These are phyloP conservation scores for Conringia planisiliqua DNA, from an alignment of 345 rosid genomes.

Conservation along the genomic window DNA sequence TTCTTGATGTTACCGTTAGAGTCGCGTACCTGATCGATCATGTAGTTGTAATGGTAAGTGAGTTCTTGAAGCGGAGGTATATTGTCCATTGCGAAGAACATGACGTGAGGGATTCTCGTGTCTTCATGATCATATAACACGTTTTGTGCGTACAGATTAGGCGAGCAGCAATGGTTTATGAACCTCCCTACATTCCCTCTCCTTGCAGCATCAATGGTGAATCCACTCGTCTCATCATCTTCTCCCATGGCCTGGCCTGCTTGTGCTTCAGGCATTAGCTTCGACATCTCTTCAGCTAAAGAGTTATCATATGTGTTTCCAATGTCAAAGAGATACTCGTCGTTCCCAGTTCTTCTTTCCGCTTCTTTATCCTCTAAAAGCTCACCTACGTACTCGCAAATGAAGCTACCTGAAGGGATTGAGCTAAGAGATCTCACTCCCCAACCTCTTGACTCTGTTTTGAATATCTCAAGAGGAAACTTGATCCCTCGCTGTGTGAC, in stretches of 20 bases:
- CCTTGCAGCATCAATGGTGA: constrained; percentile 80
- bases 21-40: constrained; percentile 58
- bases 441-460: constrained; percentile 83
- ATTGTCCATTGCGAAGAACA: constrained; percentile 81
- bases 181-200: constrained; percentile 79
- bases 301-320: constrained; percentile 51
- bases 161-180: constrained; percentile 90
- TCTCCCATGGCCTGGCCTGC: constrained; percentile 11
- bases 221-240: constrained; percentile 40
- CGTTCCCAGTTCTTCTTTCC: constrained; percentile 61
- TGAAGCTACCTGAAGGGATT: constrained; percentile 76
- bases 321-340: constrained; percentile 86
- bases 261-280: constrained; percentile 42
- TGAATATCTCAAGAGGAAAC: constrained; percentile 76
- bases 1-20: constrained; percentile 64
- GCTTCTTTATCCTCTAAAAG: constrained; percentile 82
- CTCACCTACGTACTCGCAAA: constrained; percentile 87
- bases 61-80: constrained; percentile 91
- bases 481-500: constrained; percentile 72
- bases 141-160: constrained; percentile 85
- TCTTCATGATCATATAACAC: constrained; percentile 77
- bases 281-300: constrained; percentile 50
- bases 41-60: constrained; percentile 75
- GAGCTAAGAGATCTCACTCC: constrained; percentile 81
- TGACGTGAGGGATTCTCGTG: constrained; percentile 76